Base-by-base conservation (phyloP, 2,329 filamentous ascomycete genomes). In the Pezicula neosporulosa region DNA sequence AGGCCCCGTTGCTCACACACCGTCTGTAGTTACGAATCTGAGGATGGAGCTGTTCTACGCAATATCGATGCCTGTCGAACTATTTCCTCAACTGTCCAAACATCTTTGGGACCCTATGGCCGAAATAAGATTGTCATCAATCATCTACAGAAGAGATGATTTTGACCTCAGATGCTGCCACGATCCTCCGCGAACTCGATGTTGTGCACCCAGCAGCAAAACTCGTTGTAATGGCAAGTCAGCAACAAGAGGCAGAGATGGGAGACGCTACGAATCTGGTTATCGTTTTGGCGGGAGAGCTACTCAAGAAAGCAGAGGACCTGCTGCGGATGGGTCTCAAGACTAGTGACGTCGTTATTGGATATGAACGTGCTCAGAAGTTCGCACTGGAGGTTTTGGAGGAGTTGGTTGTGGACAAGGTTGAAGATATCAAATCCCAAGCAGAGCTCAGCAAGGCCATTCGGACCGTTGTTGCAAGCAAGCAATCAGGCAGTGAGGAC, bases 81-180 rank as follows among this genome's bases (percentile, higher is more conserved):
- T 61, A 97, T 99, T 72, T 86, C 94, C 53, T 89, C 89, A 65
- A 99, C 94, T 48, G 94, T 99, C 46, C 91, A 96, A 78, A 97
- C 94, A 51, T 97, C 94, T 43, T 82, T 99, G 35, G 95, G 94
- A 48, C 94, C 94, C 54, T 97, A 96, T 74, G 94, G 94, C 67
- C 89, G 94, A 73, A 99, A 99, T 81, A 99, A 99, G 79, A 92
- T 99, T 68, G 90, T 99, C 76, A 97, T 99, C 80, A 99, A 99
- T 80, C 95, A 99, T 76, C 81, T 99, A 57, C 90, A 96, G 73
- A 99, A 99, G 81, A 97, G 81, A 97, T 99, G 94, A 96, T 97
- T 64, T 80, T 99, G 59, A 99, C 95, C 63, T 97, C 92, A 55
- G 94, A 99, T 69, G 94, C 94, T 59, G 94, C 94, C 60, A 97